These are phyloP conservation scores for Diutina mesorugosa DNA, from an alignment of 1,139 yeast species.

Conservation along the genomic window DNA sequence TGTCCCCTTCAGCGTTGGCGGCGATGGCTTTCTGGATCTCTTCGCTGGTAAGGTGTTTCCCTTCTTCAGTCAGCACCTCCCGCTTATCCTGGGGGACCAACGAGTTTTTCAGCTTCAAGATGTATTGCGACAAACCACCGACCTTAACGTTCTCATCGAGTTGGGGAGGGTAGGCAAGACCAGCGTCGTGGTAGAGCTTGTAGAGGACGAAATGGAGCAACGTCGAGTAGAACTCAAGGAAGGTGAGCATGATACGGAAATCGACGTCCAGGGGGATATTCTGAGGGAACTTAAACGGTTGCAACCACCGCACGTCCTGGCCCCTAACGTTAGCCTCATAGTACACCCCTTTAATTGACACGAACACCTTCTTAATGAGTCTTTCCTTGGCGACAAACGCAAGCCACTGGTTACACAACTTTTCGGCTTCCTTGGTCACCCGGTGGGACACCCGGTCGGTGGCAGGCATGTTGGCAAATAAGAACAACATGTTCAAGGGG, in stretches of 20 bases:
- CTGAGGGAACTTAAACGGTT: slow-evolving; percentile 94
- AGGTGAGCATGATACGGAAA: slow-evolving; percentile 93
- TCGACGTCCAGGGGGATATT: slow-evolving; percentile 90
- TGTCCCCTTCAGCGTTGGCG: slow-evolving; percentile 25
- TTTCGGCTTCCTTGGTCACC: slow-evolving; percentile 77
- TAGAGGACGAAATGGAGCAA: slow-evolving; percentile 75
- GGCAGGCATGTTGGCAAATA: slow-evolving; percentile 92
- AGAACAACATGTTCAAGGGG: slow-evolving; percentile 86
- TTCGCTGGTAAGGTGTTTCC: slow-evolving; percentile 24
- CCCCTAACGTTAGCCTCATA: slow-evolving; percentile 86
- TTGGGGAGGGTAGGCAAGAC: slow-evolving; percentile 83
- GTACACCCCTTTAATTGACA: slow-evolving; percentile 93
- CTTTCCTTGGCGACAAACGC: slow-evolving; percentile 86
- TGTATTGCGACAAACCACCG: slow-evolving; percentile 81
- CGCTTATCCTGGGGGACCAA: slow-evolving; percentile 25
- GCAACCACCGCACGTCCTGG: slow-evolving; percentile 90
- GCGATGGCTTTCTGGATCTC: slow-evolving; percentile 38
- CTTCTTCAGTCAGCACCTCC: slow-evolving; percentile 12
- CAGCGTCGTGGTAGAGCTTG: slow-evolving; percentile 76
- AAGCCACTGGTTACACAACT: slow-evolving; percentile 86
- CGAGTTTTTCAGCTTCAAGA: slow-evolving; percentile 30
- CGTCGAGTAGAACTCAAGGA: slow-evolving; percentile 90
- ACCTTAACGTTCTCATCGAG: slow-evolving; percentile 67
- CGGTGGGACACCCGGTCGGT: slow-evolving; percentile 70
- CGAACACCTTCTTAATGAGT: slow-evolving; percentile 77